These are phyloP conservation scores for Candida insectorum DNA, from an alignment of 805 yeast species.

Conservation along the genomic window DNA sequence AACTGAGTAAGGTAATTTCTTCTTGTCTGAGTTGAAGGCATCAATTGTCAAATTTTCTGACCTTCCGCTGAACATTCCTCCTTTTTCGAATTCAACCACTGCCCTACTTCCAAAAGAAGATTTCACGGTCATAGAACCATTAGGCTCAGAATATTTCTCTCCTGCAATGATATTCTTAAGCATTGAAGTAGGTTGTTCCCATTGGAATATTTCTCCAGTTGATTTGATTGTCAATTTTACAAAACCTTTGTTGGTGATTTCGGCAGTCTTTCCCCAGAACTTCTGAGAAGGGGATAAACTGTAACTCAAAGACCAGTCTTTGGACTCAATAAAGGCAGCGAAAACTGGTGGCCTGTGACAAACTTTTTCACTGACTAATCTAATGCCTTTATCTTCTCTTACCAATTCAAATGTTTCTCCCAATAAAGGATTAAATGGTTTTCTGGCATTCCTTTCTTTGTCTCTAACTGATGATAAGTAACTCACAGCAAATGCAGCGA, in stretches of 20 bases:
- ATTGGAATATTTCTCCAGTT: conserved; percentile 71
- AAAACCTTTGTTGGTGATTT: conserved; percentile 72
- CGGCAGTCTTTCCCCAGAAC: conserved; percentile 93
- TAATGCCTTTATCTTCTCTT: conserved; percentile 73
- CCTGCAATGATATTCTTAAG: conserved; percentile 90
- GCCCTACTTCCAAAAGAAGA: conserved; percentile 71
- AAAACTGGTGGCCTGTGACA: conserved; percentile 82
- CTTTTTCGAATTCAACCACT: conserved; percentile 68
- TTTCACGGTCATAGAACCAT: conserved; percentile 59
- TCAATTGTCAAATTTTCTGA: conserved; percentile 62
- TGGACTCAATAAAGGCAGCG: conserved; percentile 74
- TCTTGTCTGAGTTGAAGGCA: conserved; percentile 36
- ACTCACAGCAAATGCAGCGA: conserved; percentile 82
- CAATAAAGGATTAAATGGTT: conserved; percentile 91
- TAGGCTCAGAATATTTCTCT: conserved; percentile 89
- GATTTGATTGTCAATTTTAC: conserved; percentile 53
- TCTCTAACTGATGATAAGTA: conserved; percentile 66
- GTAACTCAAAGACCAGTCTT: conserved; percentile 65
- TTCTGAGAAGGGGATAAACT: conserved; percentile 77
- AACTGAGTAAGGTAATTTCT: conserved; percentile 39
- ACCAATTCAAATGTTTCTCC: conserved; percentile 93
- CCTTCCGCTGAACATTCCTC: conserved; percentile 81
- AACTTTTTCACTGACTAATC: conserved; percentile 82
- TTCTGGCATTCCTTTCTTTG: conserved; percentile 73
- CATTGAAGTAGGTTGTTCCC: conserved; percentile 80